phyloP scores from a whole-genome alignment of 768 basidiomycete species.

The Russula sp. region DNA sequence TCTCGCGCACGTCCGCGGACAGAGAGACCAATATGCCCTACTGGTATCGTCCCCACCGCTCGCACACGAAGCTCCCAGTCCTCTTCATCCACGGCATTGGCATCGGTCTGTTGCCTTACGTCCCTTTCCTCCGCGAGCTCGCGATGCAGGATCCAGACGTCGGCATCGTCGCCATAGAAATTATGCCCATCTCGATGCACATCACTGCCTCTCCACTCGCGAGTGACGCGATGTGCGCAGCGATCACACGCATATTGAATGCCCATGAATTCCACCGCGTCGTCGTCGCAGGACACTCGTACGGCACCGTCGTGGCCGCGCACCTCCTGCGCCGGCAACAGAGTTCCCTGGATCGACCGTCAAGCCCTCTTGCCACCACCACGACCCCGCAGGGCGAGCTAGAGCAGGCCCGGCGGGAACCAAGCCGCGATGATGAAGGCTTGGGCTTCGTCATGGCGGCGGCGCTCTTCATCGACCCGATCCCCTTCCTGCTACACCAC shows the following conservation, averaged over 20 bases:
- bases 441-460: slow-evolving; percentile 34
- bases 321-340: slow-evolving; percentile 42
- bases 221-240: slow-evolving; percentile 36
- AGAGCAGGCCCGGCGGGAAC: background rate
- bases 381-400: background rate
- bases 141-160: slow-evolving; percentile 40
- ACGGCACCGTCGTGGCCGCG: slow-evolving; percentile 52
- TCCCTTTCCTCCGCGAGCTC: slow-evolving; percentile 45
- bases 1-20: slow-evolving; percentile 38
- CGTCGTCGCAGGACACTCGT: slow-evolving; percentile 53
- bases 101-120: slow-evolving; percentile 57
- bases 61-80: slow-evolving; percentile 43
- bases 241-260: slow-evolving; percentile 42
- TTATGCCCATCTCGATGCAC: slow-evolving; percentile 54
- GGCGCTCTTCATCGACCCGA: slow-evolving; percentile 54
- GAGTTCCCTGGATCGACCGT: background rate
- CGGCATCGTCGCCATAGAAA: slow-evolving; percentile 55
- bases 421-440: background rate
- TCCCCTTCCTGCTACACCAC: slow-evolving; percentile 57
- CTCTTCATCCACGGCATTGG: slow-evolving; percentile 71
- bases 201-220: slow-evolving; percentile 50
- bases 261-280: slow-evolving; percentile 36
- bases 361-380: slow-evolving; percentile 1
- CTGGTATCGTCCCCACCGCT: slow-evolving; percentile 48
- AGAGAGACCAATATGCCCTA: slow-evolving; percentile 33